phyloP scores from a whole-genome alignment of 2,329 filamentous ascomycete species.

The Fusarium foetens region DNA sequence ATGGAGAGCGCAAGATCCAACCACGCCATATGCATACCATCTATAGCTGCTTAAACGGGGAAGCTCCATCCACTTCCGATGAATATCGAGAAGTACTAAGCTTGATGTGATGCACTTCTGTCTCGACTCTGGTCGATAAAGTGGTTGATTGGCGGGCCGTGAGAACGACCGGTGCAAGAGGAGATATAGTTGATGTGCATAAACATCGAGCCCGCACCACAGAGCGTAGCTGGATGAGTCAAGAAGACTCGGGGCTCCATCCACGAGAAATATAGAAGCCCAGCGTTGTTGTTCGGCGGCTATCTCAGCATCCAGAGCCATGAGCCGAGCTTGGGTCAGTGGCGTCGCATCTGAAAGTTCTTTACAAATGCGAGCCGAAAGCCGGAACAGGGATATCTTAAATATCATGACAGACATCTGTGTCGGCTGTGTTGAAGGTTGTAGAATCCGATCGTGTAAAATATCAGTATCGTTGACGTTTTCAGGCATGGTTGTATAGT shows the following conservation, averaged over 20 bases:
- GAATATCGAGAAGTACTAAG: neutral
- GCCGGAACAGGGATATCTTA: constrained; percentile 23
- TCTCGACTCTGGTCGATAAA: neutral
- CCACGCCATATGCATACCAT: neutral
- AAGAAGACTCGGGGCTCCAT: constrained; percentile 26
- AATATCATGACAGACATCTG: constrained; percentile 30
- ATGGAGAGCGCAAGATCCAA: neutral
- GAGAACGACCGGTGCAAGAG: constrained; percentile 31
- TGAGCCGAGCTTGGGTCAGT: neutral
- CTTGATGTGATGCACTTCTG: neutral
- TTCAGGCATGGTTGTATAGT: constrained; percentile 8
- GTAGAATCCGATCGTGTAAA: neutral
- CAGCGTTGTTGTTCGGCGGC: neutral
- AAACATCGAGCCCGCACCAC: constrained; percentile 33
- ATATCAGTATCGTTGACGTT: constrained; percentile 6
- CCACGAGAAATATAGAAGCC: constrained; percentile 7
- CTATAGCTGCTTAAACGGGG: neutral
- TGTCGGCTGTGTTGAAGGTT: neutral
- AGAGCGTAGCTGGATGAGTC: constrained; percentile 30
- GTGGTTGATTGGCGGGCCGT: neutral
- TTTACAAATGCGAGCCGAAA: constrained; percentile 22
- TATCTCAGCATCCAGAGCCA: neutral
- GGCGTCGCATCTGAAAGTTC: constrained; percentile 1
- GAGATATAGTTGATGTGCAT: constrained; percentile 37
- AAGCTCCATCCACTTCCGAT: neutral